phyloP scores from a whole-genome alignment of 257 asterid species.

The Primulina eburnea region DNA sequence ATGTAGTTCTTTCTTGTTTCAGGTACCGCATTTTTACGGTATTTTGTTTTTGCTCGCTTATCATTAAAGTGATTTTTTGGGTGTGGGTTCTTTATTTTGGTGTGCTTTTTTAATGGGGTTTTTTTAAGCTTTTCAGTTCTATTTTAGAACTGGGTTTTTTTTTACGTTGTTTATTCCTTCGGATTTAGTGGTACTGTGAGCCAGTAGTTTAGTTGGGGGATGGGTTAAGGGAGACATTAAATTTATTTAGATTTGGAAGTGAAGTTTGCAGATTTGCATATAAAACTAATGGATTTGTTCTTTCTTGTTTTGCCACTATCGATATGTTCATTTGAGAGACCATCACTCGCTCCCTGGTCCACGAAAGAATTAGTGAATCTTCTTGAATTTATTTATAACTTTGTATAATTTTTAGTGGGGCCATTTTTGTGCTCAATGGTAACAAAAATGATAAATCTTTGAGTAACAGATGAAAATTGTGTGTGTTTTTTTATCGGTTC shows the following conservation, averaged over 20 bases:
- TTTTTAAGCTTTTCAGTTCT: not conserved
- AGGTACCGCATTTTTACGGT: not conserved
- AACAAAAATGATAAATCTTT: not conserved
- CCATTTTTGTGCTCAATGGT: constrained; percentile 30
- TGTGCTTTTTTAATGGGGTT: not conserved
- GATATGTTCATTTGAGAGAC: constrained; percentile 16
- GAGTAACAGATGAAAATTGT: constrained; percentile 18
- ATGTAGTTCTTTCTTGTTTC: not conserved
- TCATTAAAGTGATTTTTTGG: not conserved
- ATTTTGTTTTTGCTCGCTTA: not conserved
- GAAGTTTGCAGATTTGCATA: constrained; percentile 17
- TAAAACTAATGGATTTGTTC: not conserved
- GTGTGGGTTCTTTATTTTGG: no score
- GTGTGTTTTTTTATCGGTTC: constrained; percentile 20
- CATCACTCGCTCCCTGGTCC: not conserved
- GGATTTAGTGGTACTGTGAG: not conserved
- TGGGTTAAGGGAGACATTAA: not conserved
- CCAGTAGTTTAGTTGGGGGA: not conserved
- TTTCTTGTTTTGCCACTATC: not conserved
- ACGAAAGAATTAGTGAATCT: not conserved
- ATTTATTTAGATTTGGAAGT: not conserved
- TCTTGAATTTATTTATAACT: constrained; percentile 18
- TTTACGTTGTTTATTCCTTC: not conserved
- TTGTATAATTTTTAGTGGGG: constrained; percentile 23
- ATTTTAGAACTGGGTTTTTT: not conserved